These are phyloP conservation scores for Entonaema liquescens DNA, from an alignment of 495 filamentous ascomycete species.

Conservation along the genomic window DNA sequence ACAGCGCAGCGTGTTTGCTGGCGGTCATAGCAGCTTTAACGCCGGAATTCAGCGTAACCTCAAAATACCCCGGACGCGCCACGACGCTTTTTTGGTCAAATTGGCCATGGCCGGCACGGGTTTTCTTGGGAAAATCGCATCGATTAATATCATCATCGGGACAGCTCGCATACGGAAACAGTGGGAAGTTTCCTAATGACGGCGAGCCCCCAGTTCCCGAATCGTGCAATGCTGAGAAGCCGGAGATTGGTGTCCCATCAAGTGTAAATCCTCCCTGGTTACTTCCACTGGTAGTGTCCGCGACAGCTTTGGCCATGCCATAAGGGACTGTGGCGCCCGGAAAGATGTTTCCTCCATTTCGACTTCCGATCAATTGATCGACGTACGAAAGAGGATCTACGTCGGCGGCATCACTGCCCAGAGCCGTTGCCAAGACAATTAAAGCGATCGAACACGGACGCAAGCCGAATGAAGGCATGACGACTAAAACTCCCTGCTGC, in stretches of 20 bases:
- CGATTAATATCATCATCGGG: conserved; percentile 69
- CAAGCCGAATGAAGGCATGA: conserved; percentile 34
- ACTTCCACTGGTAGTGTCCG: conserved; percentile 69
- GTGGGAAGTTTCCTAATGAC: conserved; percentile 77
- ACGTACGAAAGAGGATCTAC: conserved; percentile 55
- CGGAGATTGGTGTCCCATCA: conserved; percentile 67
- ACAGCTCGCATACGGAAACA: conserved; percentile 74
- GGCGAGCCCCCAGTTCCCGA: conserved; percentile 74
- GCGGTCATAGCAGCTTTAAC: conserved; percentile 75
- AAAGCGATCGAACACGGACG: conserved; percentile 25
- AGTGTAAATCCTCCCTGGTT: conserved; percentile 79
- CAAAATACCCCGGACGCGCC: conserved; percentile 74
- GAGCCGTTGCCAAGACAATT: conserved; percentile 20
- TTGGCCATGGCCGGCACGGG: conserved; percentile 42
- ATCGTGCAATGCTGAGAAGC: conserved; percentile 76
- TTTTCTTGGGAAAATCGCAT: conserved; percentile 68
- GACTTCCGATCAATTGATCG: conserved; percentile 68
- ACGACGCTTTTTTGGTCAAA: conserved; percentile 61
- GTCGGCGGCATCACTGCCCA: conserved; percentile 31
- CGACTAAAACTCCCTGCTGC: conserved; percentile 18
- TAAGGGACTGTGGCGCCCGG: conserved; percentile 78
- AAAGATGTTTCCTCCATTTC: conserved; percentile 77
- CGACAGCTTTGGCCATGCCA: conserved; percentile 80
- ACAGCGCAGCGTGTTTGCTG: conserved; percentile 70
- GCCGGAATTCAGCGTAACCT: conserved; percentile 65